Evolutionary conservation across 179 eudicot species (phyloP).

Genomic region (Vitellaria paradoxa): DNA sequence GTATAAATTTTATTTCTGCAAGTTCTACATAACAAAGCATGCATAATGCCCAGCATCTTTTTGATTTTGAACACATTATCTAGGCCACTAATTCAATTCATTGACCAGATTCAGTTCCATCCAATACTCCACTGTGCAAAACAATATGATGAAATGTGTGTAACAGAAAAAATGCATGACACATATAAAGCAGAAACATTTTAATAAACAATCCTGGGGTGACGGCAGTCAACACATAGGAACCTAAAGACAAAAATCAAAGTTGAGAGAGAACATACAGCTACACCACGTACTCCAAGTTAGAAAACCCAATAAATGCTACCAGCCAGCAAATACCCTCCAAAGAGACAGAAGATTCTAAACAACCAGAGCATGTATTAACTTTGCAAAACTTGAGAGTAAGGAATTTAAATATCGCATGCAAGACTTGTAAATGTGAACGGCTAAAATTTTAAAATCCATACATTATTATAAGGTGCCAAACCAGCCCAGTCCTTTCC

Average conservation of each 20-base stretch:
- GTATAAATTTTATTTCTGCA: neutral
- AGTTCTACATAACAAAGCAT: neutral
- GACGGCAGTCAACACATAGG: neutral
- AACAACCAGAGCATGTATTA: conserved; percentile 20
- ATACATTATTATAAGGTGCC: conserved; percentile 63
- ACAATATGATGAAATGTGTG: neutral
- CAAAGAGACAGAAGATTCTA: conserved; percentile 67
- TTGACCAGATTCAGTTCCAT: neutral
- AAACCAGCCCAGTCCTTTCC: conserved; percentile 83
- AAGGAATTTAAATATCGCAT: conserved; percentile 6
- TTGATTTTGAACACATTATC: neutral
- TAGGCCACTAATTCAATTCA: neutral
- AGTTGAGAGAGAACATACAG: conserved; percentile 46
- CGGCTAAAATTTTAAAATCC: conserved; percentile 19
- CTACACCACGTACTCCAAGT: conserved; percentile 73
- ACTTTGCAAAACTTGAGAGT: neutral
- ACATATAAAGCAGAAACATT: neutral
- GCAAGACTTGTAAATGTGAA: neutral
- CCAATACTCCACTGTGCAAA: neutral
- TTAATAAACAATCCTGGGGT: neutral
- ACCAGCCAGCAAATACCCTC: conserved; percentile 69
- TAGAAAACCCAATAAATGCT: conserved; percentile 63
- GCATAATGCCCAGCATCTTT: neutral
- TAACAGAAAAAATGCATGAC: neutral
- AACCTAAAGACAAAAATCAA: conserved; percentile 9